Evolutionary conservation across 306 rosid species (phyloP).

Genomic region (Rubus parviflorus): DNA sequence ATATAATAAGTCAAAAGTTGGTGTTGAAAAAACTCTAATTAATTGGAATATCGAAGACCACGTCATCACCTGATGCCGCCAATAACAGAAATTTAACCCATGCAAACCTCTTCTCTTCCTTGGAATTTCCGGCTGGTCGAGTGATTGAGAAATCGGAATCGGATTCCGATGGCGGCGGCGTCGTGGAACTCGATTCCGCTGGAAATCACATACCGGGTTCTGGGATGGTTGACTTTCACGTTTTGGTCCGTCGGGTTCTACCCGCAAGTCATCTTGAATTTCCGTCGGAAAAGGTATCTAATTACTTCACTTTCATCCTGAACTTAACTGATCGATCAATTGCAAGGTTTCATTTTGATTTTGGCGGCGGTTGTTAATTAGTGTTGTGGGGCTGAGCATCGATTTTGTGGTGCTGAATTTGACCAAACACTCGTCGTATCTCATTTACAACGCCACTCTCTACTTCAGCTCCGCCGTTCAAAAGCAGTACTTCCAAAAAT

Average conservation of each 20-base stretch:
- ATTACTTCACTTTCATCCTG: not conserved
- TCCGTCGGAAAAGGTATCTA: slow-evolving; percentile 68
- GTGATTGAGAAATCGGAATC: slow-evolving; percentile 1
- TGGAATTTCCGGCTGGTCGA: not conserved
- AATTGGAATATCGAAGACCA: not conserved
- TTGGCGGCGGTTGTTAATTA: slow-evolving; percentile 3
- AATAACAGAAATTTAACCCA: not conserved
- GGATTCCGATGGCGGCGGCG: slow-evolving; percentile 38
- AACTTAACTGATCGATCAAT: not conserved
- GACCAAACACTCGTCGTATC: slow-evolving; percentile 80
- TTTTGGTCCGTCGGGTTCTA: slow-evolving; percentile 77
- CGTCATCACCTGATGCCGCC: not conserved
- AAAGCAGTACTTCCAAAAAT: slow-evolving; percentile 62
- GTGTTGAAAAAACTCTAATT: no score
- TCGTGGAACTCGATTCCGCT: slow-evolving; percentile 76
- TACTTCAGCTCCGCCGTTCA: slow-evolving; percentile 73
- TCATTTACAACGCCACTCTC: slow-evolving; percentile 73
- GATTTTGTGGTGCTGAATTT: slow-evolving; percentile 77
- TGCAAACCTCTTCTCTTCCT: not conserved
- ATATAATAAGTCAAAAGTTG: no score
- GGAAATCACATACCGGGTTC: slow-evolving; percentile 54
- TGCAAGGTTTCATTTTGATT: not conserved
- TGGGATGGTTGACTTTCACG: slow-evolving; percentile 78
- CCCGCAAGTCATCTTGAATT: slow-evolving; percentile 82
- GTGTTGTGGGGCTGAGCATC: slow-evolving; percentile 89